phyloP scores from a whole-genome alignment of 331 rosid species.

The Cucumis variabilis region DNA sequence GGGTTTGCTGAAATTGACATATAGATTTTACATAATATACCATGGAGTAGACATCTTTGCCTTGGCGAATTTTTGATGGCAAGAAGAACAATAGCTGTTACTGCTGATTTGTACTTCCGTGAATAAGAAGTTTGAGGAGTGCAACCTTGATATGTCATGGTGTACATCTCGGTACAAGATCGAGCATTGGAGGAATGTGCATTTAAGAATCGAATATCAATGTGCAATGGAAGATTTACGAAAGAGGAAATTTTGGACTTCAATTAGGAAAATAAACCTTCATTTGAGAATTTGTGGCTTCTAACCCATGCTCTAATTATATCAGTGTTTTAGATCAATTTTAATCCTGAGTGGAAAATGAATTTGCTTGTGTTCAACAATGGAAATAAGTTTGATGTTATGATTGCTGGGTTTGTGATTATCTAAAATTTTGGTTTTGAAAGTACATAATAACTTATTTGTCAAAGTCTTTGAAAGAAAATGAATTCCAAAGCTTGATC shows the following conservation, averaged over 20 bases:
- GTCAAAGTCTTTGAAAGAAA: no score
- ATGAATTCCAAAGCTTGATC: no score
- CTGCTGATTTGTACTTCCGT: background rate
- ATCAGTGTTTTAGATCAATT: no score
- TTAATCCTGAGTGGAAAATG: no score
- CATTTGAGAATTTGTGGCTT: background rate
- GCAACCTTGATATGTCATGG: background rate
- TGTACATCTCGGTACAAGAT: background rate
- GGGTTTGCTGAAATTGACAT: background rate
- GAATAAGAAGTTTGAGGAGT: background rate
- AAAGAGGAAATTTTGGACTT: background rate
- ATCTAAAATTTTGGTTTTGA: no score
- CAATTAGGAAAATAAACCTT: background rate
- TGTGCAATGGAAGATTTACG: background rate
- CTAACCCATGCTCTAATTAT: no score
- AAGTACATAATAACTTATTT: no score
- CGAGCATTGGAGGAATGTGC: background rate
- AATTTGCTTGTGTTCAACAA: no score
- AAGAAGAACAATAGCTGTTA: slow-evolving; percentile 10
- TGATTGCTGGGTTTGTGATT: no score
- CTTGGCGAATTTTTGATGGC: background rate
- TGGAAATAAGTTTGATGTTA: no score
- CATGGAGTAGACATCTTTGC: background rate
- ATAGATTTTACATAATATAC: background rate
- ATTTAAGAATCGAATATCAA: background rate